Evolutionary conservation across 1,284 basidiomycete genomes (phyloP).

Genomic region (Naganishia liquefaciens): DNA sequence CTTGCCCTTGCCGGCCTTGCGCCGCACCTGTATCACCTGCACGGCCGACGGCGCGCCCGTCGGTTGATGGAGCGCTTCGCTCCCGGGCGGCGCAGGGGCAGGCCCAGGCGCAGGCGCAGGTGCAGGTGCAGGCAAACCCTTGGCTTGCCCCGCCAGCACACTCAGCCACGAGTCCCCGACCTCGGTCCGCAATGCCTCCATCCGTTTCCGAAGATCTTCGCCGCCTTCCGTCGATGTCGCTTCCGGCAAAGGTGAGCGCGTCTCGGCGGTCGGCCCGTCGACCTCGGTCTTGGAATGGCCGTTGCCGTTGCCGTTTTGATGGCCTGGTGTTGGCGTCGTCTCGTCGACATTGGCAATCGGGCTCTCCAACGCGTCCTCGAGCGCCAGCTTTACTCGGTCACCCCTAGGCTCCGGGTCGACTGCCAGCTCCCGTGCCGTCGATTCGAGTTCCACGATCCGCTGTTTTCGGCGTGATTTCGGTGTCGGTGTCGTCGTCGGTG

Average conservation of each 20-base stretch:
- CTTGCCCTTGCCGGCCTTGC: conserved; percentile 1
- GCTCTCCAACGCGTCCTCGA: conserved; percentile 25
- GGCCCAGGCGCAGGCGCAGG: background rate
- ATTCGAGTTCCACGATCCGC: conserved; percentile 41
- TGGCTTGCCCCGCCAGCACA: conserved; percentile 58
- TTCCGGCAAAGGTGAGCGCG: background rate
- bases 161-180: conserved; percentile 85
- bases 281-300: background rate
- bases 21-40: conserved; percentile 4
- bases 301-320: background rate
- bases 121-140: background rate
- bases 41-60: background rate
- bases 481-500: background rate
- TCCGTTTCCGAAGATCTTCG: conserved; percentile 70
- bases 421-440: conserved; percentile 12
- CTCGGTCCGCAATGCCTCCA: conserved; percentile 76
- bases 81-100: background rate
- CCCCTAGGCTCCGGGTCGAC: conserved; percentile 22
- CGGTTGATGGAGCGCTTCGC: background rate
- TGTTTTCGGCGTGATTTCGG: conserved; percentile 33
- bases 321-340: conserved; percentile 13
- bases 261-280: background rate
- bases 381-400: conserved; percentile 15
- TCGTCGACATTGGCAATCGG: conserved; percentile 11
- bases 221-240: conserved; percentile 1